Evolutionary conservation across 805 yeast genomes (phyloP).

Genomic region (Isabelozyma heimii): DNA sequence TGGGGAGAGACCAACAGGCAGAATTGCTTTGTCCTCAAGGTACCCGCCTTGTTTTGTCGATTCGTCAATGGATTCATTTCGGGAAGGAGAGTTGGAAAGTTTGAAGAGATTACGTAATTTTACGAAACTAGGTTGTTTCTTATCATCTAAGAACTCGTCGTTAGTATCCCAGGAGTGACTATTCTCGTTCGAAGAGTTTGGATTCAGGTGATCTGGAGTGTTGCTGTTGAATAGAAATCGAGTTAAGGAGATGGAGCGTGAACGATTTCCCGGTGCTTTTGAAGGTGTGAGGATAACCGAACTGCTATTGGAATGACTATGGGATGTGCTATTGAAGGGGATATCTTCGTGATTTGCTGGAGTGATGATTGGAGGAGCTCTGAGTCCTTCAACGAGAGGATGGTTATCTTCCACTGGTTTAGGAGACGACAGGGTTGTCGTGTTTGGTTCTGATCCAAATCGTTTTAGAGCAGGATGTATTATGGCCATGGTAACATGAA

Average conservation of each 20-base stretch:
- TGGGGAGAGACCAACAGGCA: constrained; percentile 5
- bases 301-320: not conserved
- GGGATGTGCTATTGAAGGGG: not conserved
- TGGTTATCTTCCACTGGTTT: not conserved
- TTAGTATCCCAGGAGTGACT: constrained; percentile 1
- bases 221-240: constrained; percentile 24
- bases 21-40: constrained; percentile 4
- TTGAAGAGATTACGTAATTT: constrained; percentile 28
- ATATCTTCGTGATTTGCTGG: constrained; percentile 3
- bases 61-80: not conserved
- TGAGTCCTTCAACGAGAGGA: constrained; percentile 4
- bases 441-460: not conserved
- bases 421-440: not conserved
- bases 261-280: constrained; percentile 5
- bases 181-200: constrained; percentile 3
- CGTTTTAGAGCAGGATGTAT: not conserved
- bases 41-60: not conserved
- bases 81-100: constrained; percentile 7
- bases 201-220: constrained; percentile 4
- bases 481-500: not conserved
- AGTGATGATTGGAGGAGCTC: constrained; percentile 8
- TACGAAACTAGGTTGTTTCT: constrained; percentile 19
- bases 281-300: not conserved
- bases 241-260: constrained; percentile 25
- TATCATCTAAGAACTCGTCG: constrained; percentile 10